These are phyloP conservation scores for Davidsoniella australis DNA, from an alignment of 2,329 filamentous ascomycete species.

Conservation along the genomic window DNA sequence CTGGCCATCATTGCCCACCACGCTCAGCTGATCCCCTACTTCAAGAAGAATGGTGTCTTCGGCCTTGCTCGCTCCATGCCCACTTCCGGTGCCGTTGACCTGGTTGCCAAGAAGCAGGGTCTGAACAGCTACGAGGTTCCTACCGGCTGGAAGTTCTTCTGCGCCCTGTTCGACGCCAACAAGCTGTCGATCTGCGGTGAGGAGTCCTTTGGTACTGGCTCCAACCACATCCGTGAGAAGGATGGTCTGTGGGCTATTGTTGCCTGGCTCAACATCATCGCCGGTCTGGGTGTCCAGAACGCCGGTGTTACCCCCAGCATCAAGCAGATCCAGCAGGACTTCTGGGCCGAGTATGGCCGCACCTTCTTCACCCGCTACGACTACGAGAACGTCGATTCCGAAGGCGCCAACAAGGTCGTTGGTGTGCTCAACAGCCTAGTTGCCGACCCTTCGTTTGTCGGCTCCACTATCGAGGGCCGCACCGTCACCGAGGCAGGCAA, in stretches of 20 bases:
- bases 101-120: constrained; percentile 87
- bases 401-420: constrained; percentile 81
- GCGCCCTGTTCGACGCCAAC: constrained; percentile 79
- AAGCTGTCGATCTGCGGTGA: constrained; percentile 98
- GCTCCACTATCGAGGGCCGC: constrained; percentile 61
- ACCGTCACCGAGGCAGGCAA: constrained; percentile 83
- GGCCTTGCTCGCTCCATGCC: constrained; percentile 96
- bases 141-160: constrained; percentile 99
- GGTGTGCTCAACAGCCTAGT: constrained; percentile 66
- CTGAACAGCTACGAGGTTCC: constrained; percentile 90
- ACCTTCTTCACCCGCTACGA: constrained; percentile 99
- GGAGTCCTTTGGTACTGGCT: constrained; percentile 94
- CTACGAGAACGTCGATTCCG: constrained; percentile 87
- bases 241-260: constrained; percentile 95
- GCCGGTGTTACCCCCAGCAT: constrained; percentile 74
- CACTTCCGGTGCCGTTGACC: constrained; percentile 85
- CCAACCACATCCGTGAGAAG: constrained; percentile 98
- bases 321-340: constrained; percentile 88
- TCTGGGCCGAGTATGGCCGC: constrained; percentile 90
- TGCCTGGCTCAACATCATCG: constrained; percentile 97
- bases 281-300: constrained; percentile 71
- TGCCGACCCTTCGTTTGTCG: constrained; percentile 56
- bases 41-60: constrained; percentile 92
- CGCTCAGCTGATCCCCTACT: constrained; percentile 91
- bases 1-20: constrained; percentile 97